These are phyloP conservation scores for Crithidia bombi DNA, from an alignment of 208 protist genomes.

Conservation along the genomic window DNA sequence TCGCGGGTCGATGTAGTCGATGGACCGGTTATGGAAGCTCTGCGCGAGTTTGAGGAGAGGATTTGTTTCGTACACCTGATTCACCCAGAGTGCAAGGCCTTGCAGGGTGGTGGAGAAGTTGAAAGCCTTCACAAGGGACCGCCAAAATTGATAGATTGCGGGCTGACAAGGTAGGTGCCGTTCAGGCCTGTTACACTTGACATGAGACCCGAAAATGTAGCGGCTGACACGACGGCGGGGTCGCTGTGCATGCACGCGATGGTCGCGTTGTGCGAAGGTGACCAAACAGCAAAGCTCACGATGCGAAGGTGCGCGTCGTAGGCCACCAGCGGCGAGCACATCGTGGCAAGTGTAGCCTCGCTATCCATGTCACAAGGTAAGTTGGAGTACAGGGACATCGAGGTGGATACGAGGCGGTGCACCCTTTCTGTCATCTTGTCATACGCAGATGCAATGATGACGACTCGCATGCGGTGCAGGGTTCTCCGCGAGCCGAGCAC, in stretches of 20 bases:
- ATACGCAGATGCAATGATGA: background rate
- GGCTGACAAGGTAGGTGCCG: background rate
- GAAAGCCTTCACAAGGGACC: background rate
- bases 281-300: background rate
- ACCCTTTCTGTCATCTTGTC: background rate
- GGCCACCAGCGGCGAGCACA: background rate
- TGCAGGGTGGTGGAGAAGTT: background rate
- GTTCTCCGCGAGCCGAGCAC: background rate
- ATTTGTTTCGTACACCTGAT: background rate
- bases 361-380: background rate
- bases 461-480: background rate
- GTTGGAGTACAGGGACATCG: background rate
- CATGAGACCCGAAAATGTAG: background rate
- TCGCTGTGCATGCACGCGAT: background rate
- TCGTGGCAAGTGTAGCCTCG: background rate
- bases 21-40: constrained; percentile 1
- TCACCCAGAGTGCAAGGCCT: background rate
- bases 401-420: background rate
- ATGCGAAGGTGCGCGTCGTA: background rate
- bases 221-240: background rate
- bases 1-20: background rate
- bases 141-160: background rate
- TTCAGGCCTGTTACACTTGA: background rate
- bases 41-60: background rate
- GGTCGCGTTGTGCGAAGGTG: background rate